Evolutionary conservation across 192 early-diverging fungal species (phyloP).

Genomic region (Gaertneriomyces sp.): DNA sequence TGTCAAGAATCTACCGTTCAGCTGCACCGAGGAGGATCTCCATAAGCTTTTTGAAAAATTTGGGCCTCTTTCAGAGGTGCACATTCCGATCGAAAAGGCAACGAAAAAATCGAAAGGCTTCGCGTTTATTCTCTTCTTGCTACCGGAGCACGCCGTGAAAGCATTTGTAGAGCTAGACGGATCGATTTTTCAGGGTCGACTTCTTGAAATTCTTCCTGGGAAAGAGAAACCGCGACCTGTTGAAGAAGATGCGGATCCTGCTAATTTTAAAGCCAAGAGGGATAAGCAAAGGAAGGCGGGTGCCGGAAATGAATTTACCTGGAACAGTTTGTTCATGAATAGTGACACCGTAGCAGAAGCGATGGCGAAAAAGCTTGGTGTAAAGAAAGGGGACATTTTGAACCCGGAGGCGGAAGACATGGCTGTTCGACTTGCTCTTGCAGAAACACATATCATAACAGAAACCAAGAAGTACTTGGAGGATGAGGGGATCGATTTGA

Average conservation of each 20-base stretch:
- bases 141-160: slow-evolving; percentile 91
- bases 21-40: slow-evolving; percentile 84
- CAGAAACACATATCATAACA: slow-evolving; percentile 93
- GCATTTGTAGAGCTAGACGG: slow-evolving; percentile 80
- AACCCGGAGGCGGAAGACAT: slow-evolving; percentile 82
- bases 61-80: slow-evolving; percentile 87
- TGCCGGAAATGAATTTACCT: slow-evolving; percentile 84
- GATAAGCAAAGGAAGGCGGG: slow-evolving; percentile 74
- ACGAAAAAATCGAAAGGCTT: slow-evolving; percentile 93
- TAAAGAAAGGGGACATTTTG: slow-evolving; percentile 89
- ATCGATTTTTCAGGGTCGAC: slow-evolving; percentile 85
- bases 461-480: slow-evolving; percentile 93
- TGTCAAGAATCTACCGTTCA: slow-evolving; percentile 89
- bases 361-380: slow-evolving; percentile 86
- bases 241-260: slow-evolving; percentile 32
- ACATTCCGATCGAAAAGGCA: slow-evolving; percentile 89
- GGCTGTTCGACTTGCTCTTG: slow-evolving; percentile 90
- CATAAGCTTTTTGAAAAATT: slow-evolving; percentile 76
- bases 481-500: slow-evolving; percentile 72
- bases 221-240: slow-evolving; percentile 74
- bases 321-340: slow-evolving; percentile 96
- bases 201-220: slow-evolving; percentile 84
- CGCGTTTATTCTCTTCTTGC: slow-evolving; percentile 81
- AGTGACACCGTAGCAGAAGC: slow-evolving; percentile 91
- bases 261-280: slow-evolving; percentile 74